Evolutionary conservation across 129 eudicot species (phyloP).

Genomic region (Chrysanthemum makinoi): DNA sequence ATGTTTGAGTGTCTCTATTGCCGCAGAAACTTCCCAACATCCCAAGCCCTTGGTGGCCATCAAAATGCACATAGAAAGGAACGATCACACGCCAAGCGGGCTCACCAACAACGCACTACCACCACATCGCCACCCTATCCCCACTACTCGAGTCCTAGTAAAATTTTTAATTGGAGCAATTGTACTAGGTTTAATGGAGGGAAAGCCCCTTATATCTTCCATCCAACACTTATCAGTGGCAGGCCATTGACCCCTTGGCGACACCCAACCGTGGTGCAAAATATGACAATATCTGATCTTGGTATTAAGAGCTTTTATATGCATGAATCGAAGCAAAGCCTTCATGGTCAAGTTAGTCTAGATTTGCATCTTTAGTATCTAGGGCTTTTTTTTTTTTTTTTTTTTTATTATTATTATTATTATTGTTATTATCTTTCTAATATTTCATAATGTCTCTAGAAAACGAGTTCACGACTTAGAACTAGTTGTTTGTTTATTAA

Average conservation of each 20-base stretch:
- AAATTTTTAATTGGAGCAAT: background rate
- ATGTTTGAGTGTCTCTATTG: constrained; percentile 86
- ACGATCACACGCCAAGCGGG: constrained; percentile 20
- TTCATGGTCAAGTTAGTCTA: constrained; percentile 32
- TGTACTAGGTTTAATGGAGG: background rate
- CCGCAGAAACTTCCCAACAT: constrained; percentile 71
- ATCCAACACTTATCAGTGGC: constrained; percentile 18
- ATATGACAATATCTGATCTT: background rate
- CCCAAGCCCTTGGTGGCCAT: constrained; percentile 95
- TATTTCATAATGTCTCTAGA: background rate
- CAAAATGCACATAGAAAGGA: constrained; percentile 47
- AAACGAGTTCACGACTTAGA: background rate
- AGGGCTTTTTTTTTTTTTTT: background rate
- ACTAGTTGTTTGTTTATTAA: too few relatives aligned
- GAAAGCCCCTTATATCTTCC: background rate
- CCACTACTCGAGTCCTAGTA: constrained; percentile 11
- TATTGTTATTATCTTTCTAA: background rate
- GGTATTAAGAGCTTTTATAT: constrained; percentile 8
- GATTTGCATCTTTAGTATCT: constrained; percentile 35
- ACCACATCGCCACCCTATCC: constrained; percentile 17
- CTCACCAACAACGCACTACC: constrained; percentile 19
- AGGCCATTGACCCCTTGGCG: constrained; percentile 13
- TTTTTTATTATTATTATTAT: too few relatives aligned
- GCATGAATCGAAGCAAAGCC: constrained; percentile 10
- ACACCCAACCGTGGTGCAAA: constrained; percentile 11